Evolutionary conservation across 176 grass and related monocot species (phyloP).

Genomic region (Zoysia japonica): DNA sequence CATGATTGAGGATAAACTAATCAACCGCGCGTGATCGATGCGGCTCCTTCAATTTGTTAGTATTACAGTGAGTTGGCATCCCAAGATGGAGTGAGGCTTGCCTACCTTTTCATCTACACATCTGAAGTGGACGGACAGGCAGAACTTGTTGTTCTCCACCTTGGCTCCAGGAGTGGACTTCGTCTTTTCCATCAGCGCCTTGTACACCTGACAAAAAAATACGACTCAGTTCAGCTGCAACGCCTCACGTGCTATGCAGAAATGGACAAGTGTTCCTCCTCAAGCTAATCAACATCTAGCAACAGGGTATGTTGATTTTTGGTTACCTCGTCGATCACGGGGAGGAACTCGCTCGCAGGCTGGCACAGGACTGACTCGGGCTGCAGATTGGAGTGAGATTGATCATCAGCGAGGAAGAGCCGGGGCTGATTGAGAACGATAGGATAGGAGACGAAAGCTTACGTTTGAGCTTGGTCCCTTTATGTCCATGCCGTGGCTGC

Average conservation of each 20-base stretch:
- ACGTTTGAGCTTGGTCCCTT: constrained; percentile 71
- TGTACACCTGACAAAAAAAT: constrained; percentile 66
- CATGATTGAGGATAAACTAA: constrained; percentile 32
- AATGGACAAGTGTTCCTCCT: constrained; percentile 11
- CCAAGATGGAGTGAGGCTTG: constrained; percentile 40
- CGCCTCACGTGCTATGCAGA: background rate
- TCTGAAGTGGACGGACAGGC: constrained; percentile 99
- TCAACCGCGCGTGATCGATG: constrained; percentile 21
- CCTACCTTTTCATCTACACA: constrained; percentile 96
- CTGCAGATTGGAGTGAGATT: constrained; percentile 38
- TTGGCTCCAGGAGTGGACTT: constrained; percentile 86
- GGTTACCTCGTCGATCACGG: constrained; percentile 81
- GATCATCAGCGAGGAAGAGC: background rate
- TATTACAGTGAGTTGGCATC: constrained; percentile 5
- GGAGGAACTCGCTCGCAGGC: constrained; percentile 89
- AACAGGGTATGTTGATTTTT: background rate
- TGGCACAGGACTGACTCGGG: constrained; percentile 67
- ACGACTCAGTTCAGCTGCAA: constrained; percentile 22
- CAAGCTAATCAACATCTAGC: background rate
- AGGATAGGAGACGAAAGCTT: background rate
- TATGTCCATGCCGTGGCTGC: constrained; percentile 99
- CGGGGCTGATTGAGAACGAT: background rate
- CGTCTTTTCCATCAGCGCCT: constrained; percentile 75
- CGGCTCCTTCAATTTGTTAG: background rate
- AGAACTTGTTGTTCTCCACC: constrained; percentile 99